These are phyloP conservation scores for Phaeosphaeriaceae sp. DNA, from an alignment of 2,329 filamentous ascomycete genomes.

Conservation along the genomic window DNA sequence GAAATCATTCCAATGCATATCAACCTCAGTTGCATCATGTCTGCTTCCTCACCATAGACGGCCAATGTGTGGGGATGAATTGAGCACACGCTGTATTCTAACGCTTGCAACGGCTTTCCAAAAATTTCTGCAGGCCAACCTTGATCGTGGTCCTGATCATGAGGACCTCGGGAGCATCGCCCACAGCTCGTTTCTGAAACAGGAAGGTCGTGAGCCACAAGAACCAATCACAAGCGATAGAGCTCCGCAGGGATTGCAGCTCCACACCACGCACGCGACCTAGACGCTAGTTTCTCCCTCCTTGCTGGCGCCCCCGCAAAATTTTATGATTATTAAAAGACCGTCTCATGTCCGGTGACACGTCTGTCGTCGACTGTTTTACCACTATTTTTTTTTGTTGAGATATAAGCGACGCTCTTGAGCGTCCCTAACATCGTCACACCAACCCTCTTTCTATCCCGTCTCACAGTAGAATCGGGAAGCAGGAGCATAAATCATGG, in stretches of 20 bases:
- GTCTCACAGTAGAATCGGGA: not conserved
- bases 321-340: conserved; percentile 29
- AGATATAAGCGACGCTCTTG: conserved; percentile 1
- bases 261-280: conserved; percentile 29
- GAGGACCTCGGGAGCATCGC: not conserved
- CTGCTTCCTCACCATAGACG: too few species aligned
- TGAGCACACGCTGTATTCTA: too few species aligned
- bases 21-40: too few species aligned
- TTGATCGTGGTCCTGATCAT: too few species aligned
- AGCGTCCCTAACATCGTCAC: not conserved
- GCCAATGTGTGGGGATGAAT: too few species aligned
- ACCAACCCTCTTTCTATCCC: not conserved
- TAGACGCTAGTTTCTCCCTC: conserved; percentile 20
- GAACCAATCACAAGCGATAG: conserved; percentile 17
- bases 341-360: conserved; percentile 20
- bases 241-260: conserved; percentile 8
- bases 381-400: conserved; percentile 14
- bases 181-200: conserved; percentile 4
- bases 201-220: conserved; percentile 16
- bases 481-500: conserved; percentile 12
- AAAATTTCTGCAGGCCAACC: too few species aligned
- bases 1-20: too few species aligned
- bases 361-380: conserved; percentile 18
- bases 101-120: too few species aligned
- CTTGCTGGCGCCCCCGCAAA: conserved; percentile 24